Base-by-base conservation (phyloP, 2,329 filamentous ascomycete genomes). In the Pseudogymnoascus sp. region DNA sequence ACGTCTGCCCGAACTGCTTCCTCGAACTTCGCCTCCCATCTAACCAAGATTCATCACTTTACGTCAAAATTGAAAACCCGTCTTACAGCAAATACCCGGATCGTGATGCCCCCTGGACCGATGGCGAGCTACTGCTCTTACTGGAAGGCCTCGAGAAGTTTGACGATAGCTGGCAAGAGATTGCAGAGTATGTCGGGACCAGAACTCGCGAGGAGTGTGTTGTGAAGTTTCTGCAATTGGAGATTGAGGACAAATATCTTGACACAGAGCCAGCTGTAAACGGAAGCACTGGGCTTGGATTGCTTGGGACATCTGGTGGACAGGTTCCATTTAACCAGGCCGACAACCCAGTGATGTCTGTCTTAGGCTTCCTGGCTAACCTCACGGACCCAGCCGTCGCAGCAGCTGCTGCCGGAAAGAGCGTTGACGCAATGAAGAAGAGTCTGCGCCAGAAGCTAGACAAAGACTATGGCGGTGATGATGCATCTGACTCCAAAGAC, bases 201-300 rank as follows among this genome's bases (percentile, higher is more conserved):
- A 87, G 93, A 65, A 96, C 92, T 1, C 84, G 91, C 62, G 95
- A 99, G 75, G 93, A 99, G 77, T 99, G 94, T 74, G 93, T 97
- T 14, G 82, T 97, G 70, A 94, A 97, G 74, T 99, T 99, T 79
- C 76, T 99, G 67, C 92, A 97, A 73, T 81, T 99, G 37, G 93
- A 97, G 69, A 99, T 99, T 66, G 94, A 97, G 75, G 93, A 97
- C 78, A 95, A 96, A 74, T 99, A 97, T 72, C 80, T 97, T 8
- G 92, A 97, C 70, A 86, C 91, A 6, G 87, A 93, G 70, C 80
- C 82, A 6, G 70, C 75, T 10, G 75, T 83, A 62, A 80, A 78
- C 64, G 79, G 80, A 75, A 81, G 80, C 10, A 83, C 78, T 1
- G 83, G 85, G 6, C 78, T 90, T 63, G 80, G 84, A 63, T 79